Conservation (phyloP, 495 filamentous ascomycete species). For the Penicillium simplicissimum region DNA sequence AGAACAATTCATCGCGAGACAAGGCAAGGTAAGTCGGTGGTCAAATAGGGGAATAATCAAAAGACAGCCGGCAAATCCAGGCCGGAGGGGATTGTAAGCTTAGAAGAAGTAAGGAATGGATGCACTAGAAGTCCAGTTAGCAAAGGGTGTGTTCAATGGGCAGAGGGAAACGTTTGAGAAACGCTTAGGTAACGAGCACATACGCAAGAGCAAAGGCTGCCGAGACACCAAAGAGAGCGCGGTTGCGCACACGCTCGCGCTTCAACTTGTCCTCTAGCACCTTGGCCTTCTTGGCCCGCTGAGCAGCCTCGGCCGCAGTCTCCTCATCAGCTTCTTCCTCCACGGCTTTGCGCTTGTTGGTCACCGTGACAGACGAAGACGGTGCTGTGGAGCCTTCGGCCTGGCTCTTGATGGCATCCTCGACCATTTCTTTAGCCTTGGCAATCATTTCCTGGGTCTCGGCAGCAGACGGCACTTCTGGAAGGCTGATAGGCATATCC, state of each 20-base stretch:
- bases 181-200: slow-evolving; percentile 37
- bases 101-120: slow-evolving; percentile 52
- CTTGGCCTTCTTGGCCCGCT: slow-evolving; percentile 71
- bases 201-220: slow-evolving; percentile 87
- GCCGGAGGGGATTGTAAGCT: neutral
- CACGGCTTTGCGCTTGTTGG: slow-evolving; percentile 78
- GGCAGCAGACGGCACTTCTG: slow-evolving; percentile 70
- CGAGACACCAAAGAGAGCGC: slow-evolving; percentile 80
- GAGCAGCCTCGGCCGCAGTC: slow-evolving; percentile 45
- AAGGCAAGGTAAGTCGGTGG: slow-evolving; percentile 5
- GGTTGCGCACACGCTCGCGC: slow-evolving; percentile 78
- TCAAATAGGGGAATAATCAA: neutral
- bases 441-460: slow-evolving; percentile 79
- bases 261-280: slow-evolving; percentile 72
- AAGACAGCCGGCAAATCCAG: neutral
- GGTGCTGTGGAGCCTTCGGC: slow-evolving; percentile 34
- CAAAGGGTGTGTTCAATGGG: neutral
- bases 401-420: slow-evolving; percentile 66
- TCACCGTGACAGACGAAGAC: slow-evolving; percentile 47
- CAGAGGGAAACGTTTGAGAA: no score
- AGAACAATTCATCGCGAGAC: slow-evolving; percentile 7
- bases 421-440: slow-evolving; percentile 87
- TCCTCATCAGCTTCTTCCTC: slow-evolving; percentile 64
- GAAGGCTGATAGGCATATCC: slow-evolving; percentile 67
- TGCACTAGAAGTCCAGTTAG: slow-evolving; percentile 38